Conservation (phyloP, 1,284 basidiomycete genomes). For the Neonothopanus nambi region DNA sequence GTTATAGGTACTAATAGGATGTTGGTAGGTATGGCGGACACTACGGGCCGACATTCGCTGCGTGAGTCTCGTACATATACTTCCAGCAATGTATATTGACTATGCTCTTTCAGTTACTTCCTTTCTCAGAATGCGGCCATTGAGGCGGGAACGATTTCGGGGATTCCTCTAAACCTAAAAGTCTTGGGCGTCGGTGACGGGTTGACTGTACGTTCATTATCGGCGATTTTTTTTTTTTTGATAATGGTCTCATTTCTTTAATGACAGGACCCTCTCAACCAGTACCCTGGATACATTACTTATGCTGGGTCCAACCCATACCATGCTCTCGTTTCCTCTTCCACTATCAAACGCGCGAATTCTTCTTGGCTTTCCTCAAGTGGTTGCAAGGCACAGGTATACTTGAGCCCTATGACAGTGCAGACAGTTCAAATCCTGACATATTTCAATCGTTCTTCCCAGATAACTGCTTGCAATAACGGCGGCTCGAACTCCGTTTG, state of each 20-base stretch:
- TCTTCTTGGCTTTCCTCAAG: slow-evolving; percentile 42
- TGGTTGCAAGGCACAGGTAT: slow-evolving; percentile 52
- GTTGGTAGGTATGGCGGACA: slow-evolving; percentile 56
- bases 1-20: too few species aligned
- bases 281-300: slow-evolving; percentile 56
- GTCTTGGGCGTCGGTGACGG: slow-evolving; percentile 65
- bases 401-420: background rate
- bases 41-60: slow-evolving; percentile 63
- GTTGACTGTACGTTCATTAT: slow-evolving; percentile 45
- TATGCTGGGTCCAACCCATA: slow-evolving; percentile 60
- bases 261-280: slow-evolving; percentile 51
- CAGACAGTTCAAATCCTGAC: background rate
- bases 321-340: slow-evolving; percentile 46
- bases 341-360: slow-evolving; percentile 42
- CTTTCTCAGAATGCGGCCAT: slow-evolving; percentile 61
- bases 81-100: background rate
- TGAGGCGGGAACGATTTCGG: slow-evolving; percentile 45
- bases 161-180: slow-evolving; percentile 58
- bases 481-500: slow-evolving; percentile 48
- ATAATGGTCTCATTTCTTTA: too few species aligned
- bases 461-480: slow-evolving; percentile 55
- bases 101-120: slow-evolving; percentile 43
- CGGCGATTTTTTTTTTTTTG: slow-evolving; percentile 10
- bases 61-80: slow-evolving; percentile 33
- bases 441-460: background rate